These are phyloP conservation scores for Moniliella sp. DNA, from an alignment of 1,284 basidiomycete genomes.

Conservation along the genomic window DNA sequence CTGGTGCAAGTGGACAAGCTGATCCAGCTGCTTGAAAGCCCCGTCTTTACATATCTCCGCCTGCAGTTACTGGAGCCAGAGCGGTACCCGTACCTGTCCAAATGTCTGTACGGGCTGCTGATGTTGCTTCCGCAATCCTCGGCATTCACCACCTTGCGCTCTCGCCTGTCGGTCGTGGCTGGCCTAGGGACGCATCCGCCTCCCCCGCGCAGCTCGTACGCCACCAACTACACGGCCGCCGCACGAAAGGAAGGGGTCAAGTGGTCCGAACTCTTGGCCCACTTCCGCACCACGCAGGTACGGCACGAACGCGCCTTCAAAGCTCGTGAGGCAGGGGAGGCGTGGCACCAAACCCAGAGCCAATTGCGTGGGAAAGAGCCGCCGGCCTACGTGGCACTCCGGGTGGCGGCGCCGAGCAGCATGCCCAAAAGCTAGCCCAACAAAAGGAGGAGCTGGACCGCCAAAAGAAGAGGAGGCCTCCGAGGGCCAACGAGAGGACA, in stretches of 20 bases:
- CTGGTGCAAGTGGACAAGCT: slow-evolving; percentile 94
- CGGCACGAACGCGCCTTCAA: slow-evolving; percentile 26
- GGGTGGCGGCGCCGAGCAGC: too few species aligned
- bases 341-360: too few species aligned
- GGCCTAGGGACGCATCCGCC: slow-evolving; percentile 78
- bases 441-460: too few species aligned
- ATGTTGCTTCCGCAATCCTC: slow-evolving; percentile 94
- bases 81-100: slow-evolving; percentile 82
- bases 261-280: slow-evolving; percentile 24
- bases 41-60: slow-evolving; percentile 91
- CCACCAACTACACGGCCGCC: background rate
- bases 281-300: slow-evolving; percentile 24
- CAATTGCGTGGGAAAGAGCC: too few species aligned
- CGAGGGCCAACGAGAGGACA: too few species aligned
- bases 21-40: slow-evolving; percentile 89
- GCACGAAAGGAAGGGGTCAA: slow-evolving; percentile 7
- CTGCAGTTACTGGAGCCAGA: slow-evolving; percentile 91
- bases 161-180: slow-evolving; percentile 79
- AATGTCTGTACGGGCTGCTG: slow-evolving; percentile 84
- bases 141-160: slow-evolving; percentile 81
- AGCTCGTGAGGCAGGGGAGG: too few species aligned
- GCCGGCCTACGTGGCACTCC: too few species aligned
- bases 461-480: too few species aligned
- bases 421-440: too few species aligned
- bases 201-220: slow-evolving; percentile 42